These are phyloP conservation scores for Candida methanosorbosa DNA, from an alignment of 805 yeast species.

Conservation along the genomic window DNA sequence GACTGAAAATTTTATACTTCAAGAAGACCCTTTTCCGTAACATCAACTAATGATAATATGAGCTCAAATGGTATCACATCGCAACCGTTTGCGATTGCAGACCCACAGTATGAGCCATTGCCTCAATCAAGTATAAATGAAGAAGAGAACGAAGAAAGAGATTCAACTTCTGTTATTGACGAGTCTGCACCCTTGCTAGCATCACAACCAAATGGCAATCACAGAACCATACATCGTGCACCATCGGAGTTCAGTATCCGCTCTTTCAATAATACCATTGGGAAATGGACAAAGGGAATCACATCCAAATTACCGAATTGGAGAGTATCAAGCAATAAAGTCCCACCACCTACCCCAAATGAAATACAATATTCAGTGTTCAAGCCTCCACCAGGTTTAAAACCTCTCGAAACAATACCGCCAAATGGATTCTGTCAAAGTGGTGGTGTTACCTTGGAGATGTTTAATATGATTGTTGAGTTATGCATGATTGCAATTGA, in stretches of 20 bases:
- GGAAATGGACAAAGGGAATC: conserved; percentile 11
- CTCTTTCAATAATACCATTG: conserved; percentile 6
- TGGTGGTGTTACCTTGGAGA: conserved; percentile 18
- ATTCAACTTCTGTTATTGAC: no score
- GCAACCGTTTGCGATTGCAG: no score
- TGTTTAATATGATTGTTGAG: conserved; percentile 33
- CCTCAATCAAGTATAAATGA: no score
- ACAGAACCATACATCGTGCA: not conserved
- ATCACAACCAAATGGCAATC: no score
- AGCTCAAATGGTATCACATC: no score
- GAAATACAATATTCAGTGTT: conserved; percentile 52
- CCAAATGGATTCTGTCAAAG: conserved; percentile 11
- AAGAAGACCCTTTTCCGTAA: no score
- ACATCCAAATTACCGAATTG: conserved; percentile 5
- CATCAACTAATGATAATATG: no score
- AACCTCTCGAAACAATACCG: conserved; percentile 21
- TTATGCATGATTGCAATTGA: conserved; percentile 39
- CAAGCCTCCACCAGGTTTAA: conserved; percentile 27
- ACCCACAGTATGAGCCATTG: no score
- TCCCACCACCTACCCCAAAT: conserved; percentile 17
- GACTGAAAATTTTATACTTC: no score
- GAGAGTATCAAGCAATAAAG: conserved; percentile 5
- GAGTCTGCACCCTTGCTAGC: no score
- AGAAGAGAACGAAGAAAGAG: no score
- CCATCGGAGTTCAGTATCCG: conserved; percentile 4